Base-by-base conservation (phyloP, 1,139 yeast species). In the Taphrina sp. region DNA sequence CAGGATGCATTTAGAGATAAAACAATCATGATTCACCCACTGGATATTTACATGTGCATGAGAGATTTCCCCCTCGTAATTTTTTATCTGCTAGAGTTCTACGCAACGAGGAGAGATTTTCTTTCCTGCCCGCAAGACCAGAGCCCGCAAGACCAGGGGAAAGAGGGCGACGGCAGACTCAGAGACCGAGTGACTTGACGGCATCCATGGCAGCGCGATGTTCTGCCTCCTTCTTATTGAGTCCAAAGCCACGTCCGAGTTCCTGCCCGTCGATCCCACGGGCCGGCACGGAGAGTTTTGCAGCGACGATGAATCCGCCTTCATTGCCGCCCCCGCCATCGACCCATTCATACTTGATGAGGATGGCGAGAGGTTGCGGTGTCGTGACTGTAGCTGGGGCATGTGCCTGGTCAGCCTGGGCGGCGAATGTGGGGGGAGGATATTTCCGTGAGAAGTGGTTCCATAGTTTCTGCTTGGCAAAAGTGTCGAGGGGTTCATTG, bases 391-490 rank as follows among this genome's bases (percentile, higher is more conserved):
- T n/a, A 23, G 45, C 26, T 4, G 57, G 41, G 22, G 39, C 37
- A 10, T 39, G 26, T 1, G 35, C 29, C 22, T 39, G 46, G 14
- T 39, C 54, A 5, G 19, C 29, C 2, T 20, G 47, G 12, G 7
- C 12, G 12, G 31, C 7, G 16, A 20, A 49, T 19, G 47, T 19
- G 0, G 95, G 85, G 36, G 81, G 82, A 58, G 77, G 70, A 2
- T 79, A 76, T 0, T 92, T 90, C 41, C 82, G 78, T 0, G 96
- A 96, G 53, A 92, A 81, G 52, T 84, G 72, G 1, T 90, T 81
- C 65, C 92, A 90, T 16, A 92, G 72, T 60, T 82, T 83, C 16
- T 82, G 78, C 64, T 92, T 92, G n/a, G 94, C 87, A 52, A 79
- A 78, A 59, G 74, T 76, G 63, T 82, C 75, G 7, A 75, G 63